A percentile compares a stretch with the other conserved stretches of the same genome.
phyloP scores from a whole-genome alignment of 805 yeast species.

The Candida insectalens region DNA sequence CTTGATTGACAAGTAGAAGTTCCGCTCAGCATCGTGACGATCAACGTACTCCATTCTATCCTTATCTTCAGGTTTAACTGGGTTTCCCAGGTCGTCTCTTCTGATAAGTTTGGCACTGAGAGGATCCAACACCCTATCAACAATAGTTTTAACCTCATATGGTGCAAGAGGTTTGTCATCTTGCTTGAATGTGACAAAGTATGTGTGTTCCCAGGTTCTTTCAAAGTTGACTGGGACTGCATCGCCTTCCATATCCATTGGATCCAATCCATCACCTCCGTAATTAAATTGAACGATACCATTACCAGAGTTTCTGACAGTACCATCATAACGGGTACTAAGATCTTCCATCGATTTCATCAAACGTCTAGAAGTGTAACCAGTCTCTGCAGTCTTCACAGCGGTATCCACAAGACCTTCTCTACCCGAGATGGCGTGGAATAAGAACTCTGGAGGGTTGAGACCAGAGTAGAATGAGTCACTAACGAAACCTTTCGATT shows the following conservation, averaged over 20 bases:
- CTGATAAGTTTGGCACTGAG: constrained; percentile 51
- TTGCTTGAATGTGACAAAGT: constrained; percentile 55
- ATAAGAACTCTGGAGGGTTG: constrained; percentile 92
- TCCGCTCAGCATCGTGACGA: constrained; percentile 80
- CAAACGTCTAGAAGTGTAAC: constrained; percentile 91
- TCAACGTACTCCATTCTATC: constrained; percentile 61
- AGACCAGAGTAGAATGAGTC: constrained; percentile 92
- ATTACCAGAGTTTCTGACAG: constrained; percentile 90
- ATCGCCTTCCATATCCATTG: constrained; percentile 98
- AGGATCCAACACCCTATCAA: constrained; percentile 49
- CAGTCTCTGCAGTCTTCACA: constrained; percentile 98
- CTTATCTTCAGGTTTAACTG: constrained; percentile 32
- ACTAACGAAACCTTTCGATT: constrained; percentile 94
- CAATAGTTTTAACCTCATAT: constrained; percentile 48
- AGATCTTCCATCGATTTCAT: constrained; percentile 85
- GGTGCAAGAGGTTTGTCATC: constrained; percentile 55
- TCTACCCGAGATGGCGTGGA: constrained; percentile 99
- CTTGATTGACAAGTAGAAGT: constrained; percentile 68
- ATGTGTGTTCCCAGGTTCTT: constrained; percentile 92
- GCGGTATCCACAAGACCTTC: constrained; percentile 99
- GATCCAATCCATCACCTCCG: constrained; percentile 98
- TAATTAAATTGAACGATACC: constrained; percentile 96
- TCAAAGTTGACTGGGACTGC: constrained; percentile 90
- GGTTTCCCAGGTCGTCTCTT: constrained; percentile 62
- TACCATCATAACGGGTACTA: constrained; percentile 85